A percentile compares a stretch with the other conserved stretches of the same genome.
phyloP scores from a whole-genome alignment of 1,284 basidiomycete species.

The Fomes fomentarius region DNA sequence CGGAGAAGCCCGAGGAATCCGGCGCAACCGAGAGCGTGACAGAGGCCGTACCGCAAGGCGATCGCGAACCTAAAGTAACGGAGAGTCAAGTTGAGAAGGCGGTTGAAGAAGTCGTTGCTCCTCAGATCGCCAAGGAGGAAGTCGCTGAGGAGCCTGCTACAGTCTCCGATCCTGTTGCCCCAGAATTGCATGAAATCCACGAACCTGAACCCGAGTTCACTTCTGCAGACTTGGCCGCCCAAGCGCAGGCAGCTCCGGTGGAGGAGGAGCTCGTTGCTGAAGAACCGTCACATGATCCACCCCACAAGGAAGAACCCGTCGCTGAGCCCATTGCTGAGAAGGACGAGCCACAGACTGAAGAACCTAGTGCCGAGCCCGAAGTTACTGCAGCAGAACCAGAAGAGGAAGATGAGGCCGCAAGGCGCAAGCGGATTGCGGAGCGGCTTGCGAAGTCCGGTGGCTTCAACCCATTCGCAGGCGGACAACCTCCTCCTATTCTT shows the following conservation, averaged over 20 bases:
- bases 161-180: background rate
- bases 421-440: constrained; percentile 62
- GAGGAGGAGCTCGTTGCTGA: background rate
- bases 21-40: constrained; percentile 9
- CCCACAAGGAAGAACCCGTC: constrained; percentile 5
- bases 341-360: constrained; percentile 2
- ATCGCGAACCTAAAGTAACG: constrained; percentile 21
- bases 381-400: constrained; percentile 30
- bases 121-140: constrained; percentile 17
- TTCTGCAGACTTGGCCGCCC: no score
- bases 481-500: constrained; percentile 34
- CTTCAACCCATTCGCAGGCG: constrained; percentile 58
- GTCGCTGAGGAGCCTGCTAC: constrained; percentile 10
- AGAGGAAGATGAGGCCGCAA: constrained; percentile 57
- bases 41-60: constrained; percentile 19
- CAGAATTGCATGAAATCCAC: background rate
- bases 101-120: constrained; percentile 10
- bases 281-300: background rate
- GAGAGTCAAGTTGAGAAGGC: constrained; percentile 21
- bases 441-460: constrained; percentile 67
- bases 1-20: constrained; percentile 8
- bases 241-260: background rate
- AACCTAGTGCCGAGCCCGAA: constrained; percentile 1
- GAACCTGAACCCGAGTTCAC: background rate
- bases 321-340: background rate